phyloP scores from a whole-genome alignment of 768 basidiomycete genomes.

The Rhizopogon vulgaris region DNA sequence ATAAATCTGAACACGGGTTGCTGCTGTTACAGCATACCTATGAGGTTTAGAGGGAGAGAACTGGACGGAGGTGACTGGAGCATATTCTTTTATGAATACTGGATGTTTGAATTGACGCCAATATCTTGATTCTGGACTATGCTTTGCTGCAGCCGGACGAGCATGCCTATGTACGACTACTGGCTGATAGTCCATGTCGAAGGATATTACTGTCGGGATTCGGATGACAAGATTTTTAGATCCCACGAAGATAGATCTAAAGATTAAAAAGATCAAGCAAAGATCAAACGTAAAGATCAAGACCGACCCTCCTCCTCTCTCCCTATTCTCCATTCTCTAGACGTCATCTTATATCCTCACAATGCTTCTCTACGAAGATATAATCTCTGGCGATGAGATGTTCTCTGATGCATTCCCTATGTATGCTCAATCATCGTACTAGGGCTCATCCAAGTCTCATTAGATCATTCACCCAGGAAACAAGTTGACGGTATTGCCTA shows the following conservation, averaged over 20 bases:
- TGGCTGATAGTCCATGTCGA: slow-evolving; percentile 75
- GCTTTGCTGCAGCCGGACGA: slow-evolving; percentile 52
- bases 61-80: slow-evolving; percentile 90
- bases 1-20: slow-evolving; percentile 91
- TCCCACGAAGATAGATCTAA: slow-evolving; percentile 4
- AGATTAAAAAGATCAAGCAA: slow-evolving; percentile 2
- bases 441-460: not conserved
- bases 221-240: slow-evolving; percentile 13
- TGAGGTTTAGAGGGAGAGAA: slow-evolving; percentile 87
- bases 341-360: slow-evolving; percentile 5
- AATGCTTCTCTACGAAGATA: slow-evolving; percentile 75
- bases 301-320: not conserved
- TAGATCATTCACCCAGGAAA: slow-evolving; percentile 48
- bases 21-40: slow-evolving; percentile 92
- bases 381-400: slow-evolving; percentile 83
- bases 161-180: slow-evolving; percentile 56
- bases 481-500: slow-evolving; percentile 68
- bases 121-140: slow-evolving; percentile 69
- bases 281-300: slow-evolving; percentile 16
- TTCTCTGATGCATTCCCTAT: slow-evolving; percentile 88
- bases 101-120: slow-evolving; percentile 88
- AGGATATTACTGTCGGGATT: slow-evolving; percentile 4
- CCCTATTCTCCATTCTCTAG: not conserved
- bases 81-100: slow-evolving; percentile 96
- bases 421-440: slow-evolving; percentile 38